Base-by-base conservation (phyloP, 176 grass and related monocot species). In the Aechmea fasciata region DNA sequence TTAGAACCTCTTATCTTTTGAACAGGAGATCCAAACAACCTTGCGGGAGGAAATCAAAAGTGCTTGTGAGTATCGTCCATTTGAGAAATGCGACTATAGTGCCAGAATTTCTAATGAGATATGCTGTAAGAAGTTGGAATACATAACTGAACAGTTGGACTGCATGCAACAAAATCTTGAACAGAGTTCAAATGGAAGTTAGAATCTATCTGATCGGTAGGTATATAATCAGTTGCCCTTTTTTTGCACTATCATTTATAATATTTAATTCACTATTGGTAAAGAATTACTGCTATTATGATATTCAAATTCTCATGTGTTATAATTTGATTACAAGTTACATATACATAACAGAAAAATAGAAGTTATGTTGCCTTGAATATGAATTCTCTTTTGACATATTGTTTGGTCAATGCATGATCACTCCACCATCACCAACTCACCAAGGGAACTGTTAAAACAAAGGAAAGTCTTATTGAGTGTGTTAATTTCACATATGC, bases 31-130 rank as follows among this genome's bases (percentile, higher is more conserved):
- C 68, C 94, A 97, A 77, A 83, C 80, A 57, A 87, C 87, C 41
- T 55, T 97, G 57, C 89, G 84, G 1, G 94, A 90, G 55, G 94
- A 92, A 77, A 97, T 97, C 66, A 97, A 79, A 75, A 85, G 94
- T 68, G 85, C 89, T 26, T 92, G 84, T 9, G 89, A 90, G 68
- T 92, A 97, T 65, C 83, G 79, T 18, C 94, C 94, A 22, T 92
- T 97, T 77, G 94, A 97, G 75, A 97, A 97, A 67, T 97, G 79
- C 23, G 89, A 92, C 54, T 97, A 97, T 77, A 85, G 68, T 18
- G 75, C 94, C 33, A 97, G 84, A 80, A 92, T 90, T 53, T 74
- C 94, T 80, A 97, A 92, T 51, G 89, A 97, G 72, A 97, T 97
- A 54, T 92, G 86, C 14, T 81, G 68, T 14, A 92, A 92, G 67